Percentiles rank a stretch among this genome's conserved stretches.
These are phyloP conservation scores for Talaromyces marneffei DNA, from an alignment of 2,329 filamentous ascomycete genomes.

Conservation along the genomic window DNA sequence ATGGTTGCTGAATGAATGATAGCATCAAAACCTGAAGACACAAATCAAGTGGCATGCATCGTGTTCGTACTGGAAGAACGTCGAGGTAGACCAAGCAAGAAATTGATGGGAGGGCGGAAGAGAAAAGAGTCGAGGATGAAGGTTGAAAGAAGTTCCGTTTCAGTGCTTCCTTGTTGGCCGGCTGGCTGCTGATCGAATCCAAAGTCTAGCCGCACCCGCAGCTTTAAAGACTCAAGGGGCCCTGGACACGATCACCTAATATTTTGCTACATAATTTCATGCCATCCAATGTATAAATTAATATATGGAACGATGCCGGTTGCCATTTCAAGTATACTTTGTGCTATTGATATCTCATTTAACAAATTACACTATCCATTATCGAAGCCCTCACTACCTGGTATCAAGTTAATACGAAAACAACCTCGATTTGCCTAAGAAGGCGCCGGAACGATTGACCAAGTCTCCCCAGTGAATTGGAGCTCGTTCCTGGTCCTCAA, in stretches of 20 bases:
- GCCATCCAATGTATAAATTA: too few relatives aligned
- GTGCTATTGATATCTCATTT: too few relatives aligned
- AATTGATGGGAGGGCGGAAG: background rate
- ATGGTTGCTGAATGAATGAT: background rate
- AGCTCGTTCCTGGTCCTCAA: background rate
- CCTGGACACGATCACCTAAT: too few relatives aligned
- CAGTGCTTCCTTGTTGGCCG: background rate
- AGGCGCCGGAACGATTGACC: background rate
- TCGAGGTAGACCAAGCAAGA: background rate
- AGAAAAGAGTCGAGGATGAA: background rate
- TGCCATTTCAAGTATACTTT: background rate
- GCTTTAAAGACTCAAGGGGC: background rate
- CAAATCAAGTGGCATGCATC: background rate
- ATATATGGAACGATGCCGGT: too few relatives aligned
- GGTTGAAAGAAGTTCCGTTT: background rate
- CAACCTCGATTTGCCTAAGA: background rate
- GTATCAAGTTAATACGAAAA: background rate
- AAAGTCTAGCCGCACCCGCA: background rate
- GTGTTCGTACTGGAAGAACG: background rate
- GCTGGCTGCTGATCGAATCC: background rate
- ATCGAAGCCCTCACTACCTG: background rate
- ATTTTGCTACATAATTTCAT: too few relatives aligned
- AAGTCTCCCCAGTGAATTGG: background rate
- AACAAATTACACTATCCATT: background rate
- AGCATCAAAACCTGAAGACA: background rate